These are phyloP conservation scores for Capsicum baccatum DNA, from an alignment of 257 asterid genomes.

Conservation along the genomic window DNA sequence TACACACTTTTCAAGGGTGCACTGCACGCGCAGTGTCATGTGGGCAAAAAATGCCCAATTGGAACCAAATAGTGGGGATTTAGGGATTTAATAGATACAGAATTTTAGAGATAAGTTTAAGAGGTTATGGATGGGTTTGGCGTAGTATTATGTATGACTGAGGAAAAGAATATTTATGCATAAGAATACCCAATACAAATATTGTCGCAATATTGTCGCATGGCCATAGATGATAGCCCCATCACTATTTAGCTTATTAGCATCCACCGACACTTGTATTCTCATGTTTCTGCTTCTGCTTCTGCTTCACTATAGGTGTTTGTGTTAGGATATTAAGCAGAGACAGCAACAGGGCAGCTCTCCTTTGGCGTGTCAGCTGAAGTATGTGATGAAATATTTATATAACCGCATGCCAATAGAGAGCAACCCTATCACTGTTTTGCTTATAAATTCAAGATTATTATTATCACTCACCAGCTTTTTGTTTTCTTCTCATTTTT, in stretches of 20 bases:
- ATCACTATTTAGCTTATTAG: slow-evolving; percentile 47
- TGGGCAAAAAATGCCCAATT: no score
- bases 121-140: no score
- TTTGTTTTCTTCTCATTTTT: background rate
- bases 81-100: no score
- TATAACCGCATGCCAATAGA: slow-evolving; percentile 46
- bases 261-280: background rate
- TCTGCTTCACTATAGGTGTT: background rate
- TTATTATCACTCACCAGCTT: background rate
- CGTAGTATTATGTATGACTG: no score
- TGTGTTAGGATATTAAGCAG: slow-evolving; percentile 38
- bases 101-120: no score
- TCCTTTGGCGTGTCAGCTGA: slow-evolving; percentile 59
- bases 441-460: slow-evolving; percentile 35
- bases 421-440: slow-evolving; percentile 55
- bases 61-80: no score
- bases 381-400: background rate
- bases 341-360: slow-evolving; percentile 38
- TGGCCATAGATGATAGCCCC: slow-evolving; percentile 59
- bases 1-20: accelerated
- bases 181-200: background rate
- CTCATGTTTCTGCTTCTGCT: background rate
- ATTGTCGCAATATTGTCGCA: slow-evolving; percentile 32
- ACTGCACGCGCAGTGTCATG: no score
- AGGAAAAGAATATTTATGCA: no score